A percentile compares a stretch with the other conserved stretches of the same genome.
phyloP scores from a whole-genome alignment of 73 alveolate species.

The Paramecium sonneborni region DNA sequence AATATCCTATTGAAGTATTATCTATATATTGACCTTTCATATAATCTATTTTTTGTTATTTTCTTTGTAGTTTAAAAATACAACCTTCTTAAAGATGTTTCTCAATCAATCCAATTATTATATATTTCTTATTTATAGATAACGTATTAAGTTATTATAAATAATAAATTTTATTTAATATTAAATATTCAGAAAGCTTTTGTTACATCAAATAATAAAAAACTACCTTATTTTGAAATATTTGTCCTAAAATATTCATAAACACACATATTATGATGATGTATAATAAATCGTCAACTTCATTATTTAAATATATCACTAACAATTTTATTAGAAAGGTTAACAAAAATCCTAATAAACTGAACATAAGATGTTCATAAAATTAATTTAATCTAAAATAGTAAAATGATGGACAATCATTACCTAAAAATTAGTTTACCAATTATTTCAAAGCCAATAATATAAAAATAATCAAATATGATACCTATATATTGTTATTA shows the following conservation, averaged over 20 bases:
- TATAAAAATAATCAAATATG: background rate
- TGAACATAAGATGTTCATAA: background rate
- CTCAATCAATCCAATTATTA: background rate
- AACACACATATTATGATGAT: background rate
- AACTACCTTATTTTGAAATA: background rate
- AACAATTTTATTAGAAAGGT: background rate
- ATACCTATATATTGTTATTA: background rate
- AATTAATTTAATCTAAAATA: background rate
- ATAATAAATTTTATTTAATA: background rate
- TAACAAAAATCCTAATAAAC: background rate
- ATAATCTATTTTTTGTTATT: background rate
- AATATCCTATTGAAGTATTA: background rate
- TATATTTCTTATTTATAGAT: background rate
- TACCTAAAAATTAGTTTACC: background rate
- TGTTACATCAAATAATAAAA: background rate
- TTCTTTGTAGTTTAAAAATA: background rate
- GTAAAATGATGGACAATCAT: background rate
- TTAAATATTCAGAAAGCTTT: background rate
- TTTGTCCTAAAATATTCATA: background rate
- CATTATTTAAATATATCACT: background rate
- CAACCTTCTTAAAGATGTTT: background rate
- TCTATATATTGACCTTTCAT: background rate
- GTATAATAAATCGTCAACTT: background rate
- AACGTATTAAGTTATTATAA: background rate
- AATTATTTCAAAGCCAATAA: background rate